Evolutionary conservation across 345 rosid species (phyloP), one percentile per base, ranked within the genome.

Genomic region (Brassica rapa): DNA sequence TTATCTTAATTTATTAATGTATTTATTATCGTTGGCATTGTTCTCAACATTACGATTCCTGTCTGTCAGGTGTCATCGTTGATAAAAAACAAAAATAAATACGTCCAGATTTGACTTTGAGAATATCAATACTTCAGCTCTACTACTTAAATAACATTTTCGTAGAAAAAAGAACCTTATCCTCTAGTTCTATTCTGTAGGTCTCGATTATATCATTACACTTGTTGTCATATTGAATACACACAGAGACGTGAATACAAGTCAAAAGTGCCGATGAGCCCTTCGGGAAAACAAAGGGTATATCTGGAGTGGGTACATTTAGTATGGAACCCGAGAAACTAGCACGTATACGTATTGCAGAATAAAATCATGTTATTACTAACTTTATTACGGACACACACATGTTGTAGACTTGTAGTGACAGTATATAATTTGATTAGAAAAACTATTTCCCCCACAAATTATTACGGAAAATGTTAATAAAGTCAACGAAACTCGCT

Each of bases 31-130:
- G 62, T 65, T 72, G 27, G 9, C 41, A 12, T 78, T 14, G 46
- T 71, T 78, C 53, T 56, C 81, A 71, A 56, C 62, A 60, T 19
- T 59, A 71, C 8, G 71, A 19, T 65, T 71, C 51, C 10, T 30
- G 62, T 78, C 10, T 30, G 62, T 78, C 72, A 72, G 29, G 25
- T 57, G 37, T 41, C 81, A 72, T 72, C 65, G 8, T 7, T 24
- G 41, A 71, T 66, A 57, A 21, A 64, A 4, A 71, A 51, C 63
- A 53, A 39, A 21, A 21, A 14, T 3, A 37, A 57, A 6, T 5
- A 67, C 65, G 59, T 79, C 78, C 73, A 73, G 46, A 24, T 46
- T 68, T 79, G 82, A 79, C 82, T 73, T 78, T 33, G 73, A 23
- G 69, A 66, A 9, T 59, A 8, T 46, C 64, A 24, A 68, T 62